Evolutionary conservation across 495 filamentous ascomycete species (phyloP).

Genomic region (Apiosordaria backusii): DNA sequence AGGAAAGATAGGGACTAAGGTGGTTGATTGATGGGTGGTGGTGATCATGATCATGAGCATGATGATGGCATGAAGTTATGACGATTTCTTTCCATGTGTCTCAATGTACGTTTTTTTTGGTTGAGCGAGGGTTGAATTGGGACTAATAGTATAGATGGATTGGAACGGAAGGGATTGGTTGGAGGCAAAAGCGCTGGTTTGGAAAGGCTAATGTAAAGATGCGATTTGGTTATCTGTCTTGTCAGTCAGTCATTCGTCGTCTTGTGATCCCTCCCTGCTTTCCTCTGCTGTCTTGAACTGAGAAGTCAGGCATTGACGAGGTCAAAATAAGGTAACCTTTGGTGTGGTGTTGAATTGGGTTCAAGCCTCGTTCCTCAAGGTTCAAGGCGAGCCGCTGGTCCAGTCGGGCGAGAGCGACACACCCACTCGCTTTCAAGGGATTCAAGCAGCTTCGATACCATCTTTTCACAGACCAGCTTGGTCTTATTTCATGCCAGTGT

Average conservation of each 20-base stretch:
- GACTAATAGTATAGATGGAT: not conserved
- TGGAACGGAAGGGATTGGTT: not conserved
- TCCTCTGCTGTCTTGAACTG: too few relatives aligned
- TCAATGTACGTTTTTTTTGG: not conserved
- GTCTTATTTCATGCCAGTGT: too few relatives aligned
- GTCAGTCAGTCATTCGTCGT: not conserved
- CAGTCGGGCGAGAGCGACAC: too few relatives aligned
- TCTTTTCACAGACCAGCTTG: too few relatives aligned
- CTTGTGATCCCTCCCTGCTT: not conserved
- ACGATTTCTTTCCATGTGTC: not conserved
- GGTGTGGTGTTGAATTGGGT: too few relatives aligned
- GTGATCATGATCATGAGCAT: slow-evolving; percentile 8
- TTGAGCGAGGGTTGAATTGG: not conserved
- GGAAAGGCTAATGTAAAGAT: not conserved
- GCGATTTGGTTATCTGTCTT: not conserved
- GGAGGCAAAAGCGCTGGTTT: not conserved
- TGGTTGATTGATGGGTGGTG: not conserved
- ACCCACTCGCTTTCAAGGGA: too few relatives aligned
- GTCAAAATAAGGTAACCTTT: not conserved
- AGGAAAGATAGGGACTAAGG: slow-evolving; percentile 9
- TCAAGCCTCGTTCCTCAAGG: too few relatives aligned
- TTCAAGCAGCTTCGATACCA: too few relatives aligned
- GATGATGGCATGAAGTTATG: slow-evolving; percentile 3
- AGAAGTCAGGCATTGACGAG: not conserved
- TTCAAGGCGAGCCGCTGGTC: too few relatives aligned